Base-by-base conservation (phyloP, 495 filamentous ascomycete genomes). In the Diplogelasinospora grovesii region DNA sequence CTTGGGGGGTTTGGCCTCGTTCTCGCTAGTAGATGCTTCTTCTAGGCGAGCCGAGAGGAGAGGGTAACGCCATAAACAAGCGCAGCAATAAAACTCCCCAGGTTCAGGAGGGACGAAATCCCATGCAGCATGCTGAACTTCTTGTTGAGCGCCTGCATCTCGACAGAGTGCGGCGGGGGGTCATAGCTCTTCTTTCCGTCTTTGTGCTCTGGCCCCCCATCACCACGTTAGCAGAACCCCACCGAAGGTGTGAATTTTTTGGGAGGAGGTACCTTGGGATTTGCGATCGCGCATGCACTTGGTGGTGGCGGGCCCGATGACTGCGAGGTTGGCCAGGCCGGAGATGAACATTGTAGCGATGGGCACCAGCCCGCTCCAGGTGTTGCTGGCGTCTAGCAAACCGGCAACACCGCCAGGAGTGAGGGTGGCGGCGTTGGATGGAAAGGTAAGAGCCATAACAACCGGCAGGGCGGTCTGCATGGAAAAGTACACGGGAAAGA, bases 151-250 rank as follows among this genome's bases (percentile, higher is more conserved):
- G 69, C 69, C 45, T 71, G 46, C 89, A 95, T 95, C 65, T 85
- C 85, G 57, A 81, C 72, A 5, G 82, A 86, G 48, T 89, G 83
- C 22, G 85, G 79, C 11, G 74, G 71, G 18, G 67, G 59, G 40
- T 95, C 88, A 47, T 86, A 81, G 60, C 77, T 80, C 57, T 78
- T 82, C 72, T 92, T 95, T 40, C 86, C 85, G 57, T 95, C 90
- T 41, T 69, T 67, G 31, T 45, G 57, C 42, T 68, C 63, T 70
- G 34, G 22, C 24, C 8, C 8, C 31, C 23, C 34, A n/a, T n/a
- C n/a, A n/a, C n/a, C n/a, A n/a, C n/a, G n/a, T n/a, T n/a, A n/a
- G n/a, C n/a, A n/a, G n/a, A n/a, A n/a, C n/a, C n/a, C n/a, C n/a
- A n/a, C n/a, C n/a, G n/a, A n/a, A n/a, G n/a, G n/a, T n/a, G n/a